Percentiles rank a stretch among this genome's conserved stretches.
Conservation (phyloP, 2,329 filamentous ascomycete genomes). For the Colletotrichum sp. region DNA sequence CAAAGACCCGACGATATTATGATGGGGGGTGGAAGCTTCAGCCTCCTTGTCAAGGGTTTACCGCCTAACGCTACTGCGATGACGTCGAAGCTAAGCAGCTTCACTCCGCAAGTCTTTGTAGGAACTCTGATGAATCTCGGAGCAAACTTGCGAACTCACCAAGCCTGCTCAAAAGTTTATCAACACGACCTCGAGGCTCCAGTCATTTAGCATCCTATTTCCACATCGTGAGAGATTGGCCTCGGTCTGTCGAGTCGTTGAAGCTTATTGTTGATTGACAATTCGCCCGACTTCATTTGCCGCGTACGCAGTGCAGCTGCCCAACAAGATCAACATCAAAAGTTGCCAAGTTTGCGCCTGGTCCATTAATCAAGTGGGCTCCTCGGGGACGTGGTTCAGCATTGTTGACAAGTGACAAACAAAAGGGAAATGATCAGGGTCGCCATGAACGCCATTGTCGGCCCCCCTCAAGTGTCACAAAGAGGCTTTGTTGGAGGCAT, state of each 20-base stretch:
- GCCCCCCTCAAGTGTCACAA: background rate
- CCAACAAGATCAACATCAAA: background rate
- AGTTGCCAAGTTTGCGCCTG: background rate
- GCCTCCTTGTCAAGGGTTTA: background rate
- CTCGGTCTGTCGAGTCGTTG: background rate
- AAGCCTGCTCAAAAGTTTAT: background rate
- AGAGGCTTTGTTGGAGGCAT: background rate
- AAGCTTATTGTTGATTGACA: background rate
- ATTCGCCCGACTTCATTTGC: background rate
- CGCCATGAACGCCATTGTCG: background rate
- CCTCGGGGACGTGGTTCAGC: background rate
- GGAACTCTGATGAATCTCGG: background rate
- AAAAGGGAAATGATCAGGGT: slow-evolving; percentile 11
- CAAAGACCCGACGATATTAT: background rate
- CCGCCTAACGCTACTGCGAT: background rate
- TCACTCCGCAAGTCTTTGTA: background rate
- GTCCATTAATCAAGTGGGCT: background rate
- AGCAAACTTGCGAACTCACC: background rate
- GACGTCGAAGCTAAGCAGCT: background rate
- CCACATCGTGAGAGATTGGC: background rate
- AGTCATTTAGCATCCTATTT: background rate
- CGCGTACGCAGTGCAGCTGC: background rate
- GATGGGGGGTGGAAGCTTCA: background rate
- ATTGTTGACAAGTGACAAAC: background rate
- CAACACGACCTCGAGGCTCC: background rate